phyloP scores from a whole-genome alignment of 2,329 filamentous ascomycete genomes.

The Escovopsis sp. region DNA sequence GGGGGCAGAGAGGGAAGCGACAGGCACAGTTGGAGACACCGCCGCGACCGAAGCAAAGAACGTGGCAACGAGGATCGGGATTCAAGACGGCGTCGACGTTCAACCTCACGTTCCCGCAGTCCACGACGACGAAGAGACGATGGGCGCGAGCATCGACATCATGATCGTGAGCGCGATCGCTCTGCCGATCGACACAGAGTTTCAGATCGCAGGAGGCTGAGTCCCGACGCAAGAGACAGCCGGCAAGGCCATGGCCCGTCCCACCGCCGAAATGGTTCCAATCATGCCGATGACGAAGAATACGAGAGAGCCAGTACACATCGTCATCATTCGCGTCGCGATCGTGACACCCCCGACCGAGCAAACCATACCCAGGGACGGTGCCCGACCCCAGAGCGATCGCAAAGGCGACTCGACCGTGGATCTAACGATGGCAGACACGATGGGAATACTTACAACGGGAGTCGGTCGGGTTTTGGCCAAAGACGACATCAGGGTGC shows the following conservation, averaged over 20 bases:
- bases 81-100: conserved; percentile 28
- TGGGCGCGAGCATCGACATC: conserved; percentile 6
- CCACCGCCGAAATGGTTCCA: too few species aligned
- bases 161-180: conserved; percentile 13
- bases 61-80: conserved; percentile 24
- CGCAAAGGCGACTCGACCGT: conserved; percentile 6
- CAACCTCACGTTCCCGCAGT: conserved; percentile 30
- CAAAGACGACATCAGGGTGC: not conserved
- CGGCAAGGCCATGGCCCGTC: too few species aligned
- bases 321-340: conserved; percentile 7
- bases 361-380: conserved; percentile 16
- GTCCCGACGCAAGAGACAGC: too few species aligned
- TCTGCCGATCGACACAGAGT: too few species aligned
- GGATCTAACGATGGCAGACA: conserved; percentile 7
- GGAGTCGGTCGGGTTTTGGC: not conserved
- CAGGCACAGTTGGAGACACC: conserved; percentile 27
- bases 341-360: conserved; percentile 11
- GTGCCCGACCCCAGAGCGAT: conserved; percentile 3
- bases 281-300: too few species aligned
- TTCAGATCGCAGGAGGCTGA: too few species aligned
- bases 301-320: too few species aligned
- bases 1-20: conserved; percentile 17
- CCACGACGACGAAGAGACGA: conserved; percentile 19
- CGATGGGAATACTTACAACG: not conserved
- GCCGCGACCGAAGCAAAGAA: conserved; percentile 20